Evolutionary conservation across 2,329 filamentous ascomycete genomes (phyloP).

Genomic region (Botrytis porri): DNA sequence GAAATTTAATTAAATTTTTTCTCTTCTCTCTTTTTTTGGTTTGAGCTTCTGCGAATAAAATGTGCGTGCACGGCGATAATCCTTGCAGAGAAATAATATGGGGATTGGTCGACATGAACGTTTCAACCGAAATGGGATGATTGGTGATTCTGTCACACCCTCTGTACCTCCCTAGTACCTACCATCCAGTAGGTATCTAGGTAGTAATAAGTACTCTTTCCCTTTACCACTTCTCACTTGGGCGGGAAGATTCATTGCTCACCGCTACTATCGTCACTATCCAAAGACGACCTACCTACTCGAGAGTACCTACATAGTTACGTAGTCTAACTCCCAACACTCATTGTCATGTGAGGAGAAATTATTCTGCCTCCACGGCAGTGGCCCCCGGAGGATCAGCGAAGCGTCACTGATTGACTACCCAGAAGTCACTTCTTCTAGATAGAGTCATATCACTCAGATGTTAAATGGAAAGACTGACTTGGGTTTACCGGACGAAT

Average conservation of each 20-base stretch:
- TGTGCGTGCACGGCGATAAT: background rate
- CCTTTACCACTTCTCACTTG: background rate
- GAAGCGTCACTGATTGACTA: background rate
- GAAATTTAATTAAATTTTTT: background rate
- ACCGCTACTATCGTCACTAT: background rate
- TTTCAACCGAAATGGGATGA: background rate
- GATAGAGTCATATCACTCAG: background rate
- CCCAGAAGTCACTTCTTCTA: background rate
- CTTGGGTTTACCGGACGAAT: background rate
- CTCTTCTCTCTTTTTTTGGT: background rate
- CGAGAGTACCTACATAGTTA: background rate
- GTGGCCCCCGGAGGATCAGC: background rate
- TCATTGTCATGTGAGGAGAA: background rate
- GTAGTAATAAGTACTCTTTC: background rate
- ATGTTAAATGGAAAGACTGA: background rate
- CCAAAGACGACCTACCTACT: background rate
- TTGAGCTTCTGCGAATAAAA: background rate
- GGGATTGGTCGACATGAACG: background rate
- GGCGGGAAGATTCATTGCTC: background rate
- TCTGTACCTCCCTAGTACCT: background rate
- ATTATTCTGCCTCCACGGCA: background rate
- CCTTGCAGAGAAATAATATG: background rate
- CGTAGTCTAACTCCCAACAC: background rate
- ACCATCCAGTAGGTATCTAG: background rate
- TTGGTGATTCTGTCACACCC: background rate